These are phyloP conservation scores for Phytophthora lateralis DNA, from an alignment of 352 stramenopile species.

Conservation along the genomic window DNA sequence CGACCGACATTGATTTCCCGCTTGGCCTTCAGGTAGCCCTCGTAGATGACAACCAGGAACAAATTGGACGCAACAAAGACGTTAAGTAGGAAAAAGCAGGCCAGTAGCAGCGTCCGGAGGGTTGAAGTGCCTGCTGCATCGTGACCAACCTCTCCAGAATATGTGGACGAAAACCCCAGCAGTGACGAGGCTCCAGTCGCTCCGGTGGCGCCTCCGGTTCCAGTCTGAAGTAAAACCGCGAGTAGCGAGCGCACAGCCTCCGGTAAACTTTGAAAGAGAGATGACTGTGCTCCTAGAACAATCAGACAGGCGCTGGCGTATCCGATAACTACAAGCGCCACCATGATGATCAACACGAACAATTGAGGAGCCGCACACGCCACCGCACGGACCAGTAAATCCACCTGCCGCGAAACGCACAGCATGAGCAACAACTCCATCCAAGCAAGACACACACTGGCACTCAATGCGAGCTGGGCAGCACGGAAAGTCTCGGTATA, in stretches of 20 bases:
- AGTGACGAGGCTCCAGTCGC: conserved; percentile 5
- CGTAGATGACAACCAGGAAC: conserved; percentile 52
- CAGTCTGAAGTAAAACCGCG: conserved; percentile 38
- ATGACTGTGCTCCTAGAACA: conserved; percentile 37
- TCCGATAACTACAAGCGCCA: conserved; percentile 44
- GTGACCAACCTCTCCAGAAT: conserved; percentile 23
- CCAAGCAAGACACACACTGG: conserved; percentile 51
- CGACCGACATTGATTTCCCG: conserved; percentile 32
- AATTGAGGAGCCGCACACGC: conserved; percentile 36
- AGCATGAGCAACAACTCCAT: conserved; percentile 50
- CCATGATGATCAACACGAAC: conserved; percentile 38
- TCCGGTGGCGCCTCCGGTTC: conserved; percentile 13
- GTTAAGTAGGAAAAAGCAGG: conserved; percentile 50
- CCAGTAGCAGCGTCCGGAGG: conserved; percentile 40
- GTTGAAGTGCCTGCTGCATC: conserved; percentile 31
- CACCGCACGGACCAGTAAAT: conserved; percentile 47
- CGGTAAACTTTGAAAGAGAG: conserved; percentile 42
- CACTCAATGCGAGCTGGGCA: conserved; percentile 40
- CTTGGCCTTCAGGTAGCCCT: conserved; percentile 40
- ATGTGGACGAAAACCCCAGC: conserved; percentile 11
- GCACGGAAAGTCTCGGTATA: conserved; percentile 47
- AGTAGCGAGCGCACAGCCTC: conserved; percentile 42
- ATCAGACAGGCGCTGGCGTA: conserved; percentile 57
- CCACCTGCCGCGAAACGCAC: conserved; percentile 43
- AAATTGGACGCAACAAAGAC: conserved; percentile 52